Base-by-base conservation (phyloP, 1,139 yeast species). In the Saccharomyces hybrid region DNA sequence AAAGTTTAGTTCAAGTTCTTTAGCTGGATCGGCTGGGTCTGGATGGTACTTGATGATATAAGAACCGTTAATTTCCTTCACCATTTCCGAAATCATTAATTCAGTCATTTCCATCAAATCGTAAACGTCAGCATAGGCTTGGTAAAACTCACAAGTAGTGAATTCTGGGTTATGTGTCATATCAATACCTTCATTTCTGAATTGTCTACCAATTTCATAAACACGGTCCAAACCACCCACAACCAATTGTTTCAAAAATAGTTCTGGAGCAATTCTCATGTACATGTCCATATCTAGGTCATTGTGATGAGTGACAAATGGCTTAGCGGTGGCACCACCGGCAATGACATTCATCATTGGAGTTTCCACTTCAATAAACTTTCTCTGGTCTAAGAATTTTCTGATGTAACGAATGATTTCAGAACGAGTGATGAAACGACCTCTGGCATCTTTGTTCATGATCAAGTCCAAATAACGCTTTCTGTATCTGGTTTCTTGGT, bases 301-400 rank as follows among this genome's bases (percentile, higher is more conserved):
- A 71, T 93, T 93, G 77, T 93, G 99, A 72, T 93, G 99, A 57
- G 99, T 93, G 63, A 86, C 78, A 74, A 93, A 93, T 42, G 99
- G 99, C 78, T 90, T 93, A 65, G 99, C 99, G 60, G 98, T 93
- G 66, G 99, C 99, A 76, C 99, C 99, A 73, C 99, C 99, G 56
- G 99, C 98, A 74, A 93, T 90, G 64, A 89, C 88, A 76, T 93
- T 93, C 95, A 93, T 86, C 88, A 93, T 93, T 68, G 99, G 99
- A 58, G 99, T 93, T 78, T 93, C 99, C 61, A 93, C 99, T 78
- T 93, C 99, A 64, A 89, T 78, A 72, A 88, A 93, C 61, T 85
- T 88, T 74, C 96, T 82, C 64, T 73, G 69, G 74, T 93, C 98
- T 70, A 93, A 82, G 75, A 89, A 93, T 62, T 76, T 78, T 78